phyloP scores from a whole-genome alignment of 495 filamentous ascomycete genomes.

The Penicillium lividum region DNA sequence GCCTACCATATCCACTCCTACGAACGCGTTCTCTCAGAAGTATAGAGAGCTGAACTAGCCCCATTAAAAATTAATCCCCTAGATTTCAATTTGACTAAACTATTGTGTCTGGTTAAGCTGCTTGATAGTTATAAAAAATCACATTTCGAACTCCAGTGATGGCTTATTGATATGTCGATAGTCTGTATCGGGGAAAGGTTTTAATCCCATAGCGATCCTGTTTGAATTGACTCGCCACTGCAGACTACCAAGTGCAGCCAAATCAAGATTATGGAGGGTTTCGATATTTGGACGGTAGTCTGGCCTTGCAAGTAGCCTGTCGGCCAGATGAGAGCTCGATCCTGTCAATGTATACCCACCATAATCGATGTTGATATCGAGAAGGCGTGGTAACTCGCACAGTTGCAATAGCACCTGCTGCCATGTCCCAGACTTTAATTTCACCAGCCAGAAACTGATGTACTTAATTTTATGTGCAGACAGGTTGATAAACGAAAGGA shows the following conservation, averaged over 20 bases:
- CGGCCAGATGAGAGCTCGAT: neutral
- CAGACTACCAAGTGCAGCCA: neutral
- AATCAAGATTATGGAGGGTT: neutral
- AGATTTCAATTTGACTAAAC: no score
- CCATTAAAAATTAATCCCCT: no score
- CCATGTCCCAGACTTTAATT: neutral
- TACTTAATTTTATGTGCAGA: neutral
- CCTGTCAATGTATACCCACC: neutral
- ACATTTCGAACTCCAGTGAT: neutral
- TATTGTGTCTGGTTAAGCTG: no score
- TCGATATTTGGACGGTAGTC: neutral
- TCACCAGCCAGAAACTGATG: neutral
- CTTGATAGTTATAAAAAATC: no score
- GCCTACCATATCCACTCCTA: constrained; percentile 1
- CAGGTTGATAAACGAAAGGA: neutral
- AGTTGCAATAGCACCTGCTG: neutral
- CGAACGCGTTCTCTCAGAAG: no score
- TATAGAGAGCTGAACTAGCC: no score
- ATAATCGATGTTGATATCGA: neutral
- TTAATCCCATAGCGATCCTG: neutral
- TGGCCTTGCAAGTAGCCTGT: no score
- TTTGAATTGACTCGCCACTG: neutral
- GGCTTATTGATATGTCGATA: neutral
- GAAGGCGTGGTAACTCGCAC: neutral
- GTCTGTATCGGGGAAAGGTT: neutral